Conservation (phyloP, 495 filamentous ascomycete species). For the Annulohypoxylon nitens region DNA sequence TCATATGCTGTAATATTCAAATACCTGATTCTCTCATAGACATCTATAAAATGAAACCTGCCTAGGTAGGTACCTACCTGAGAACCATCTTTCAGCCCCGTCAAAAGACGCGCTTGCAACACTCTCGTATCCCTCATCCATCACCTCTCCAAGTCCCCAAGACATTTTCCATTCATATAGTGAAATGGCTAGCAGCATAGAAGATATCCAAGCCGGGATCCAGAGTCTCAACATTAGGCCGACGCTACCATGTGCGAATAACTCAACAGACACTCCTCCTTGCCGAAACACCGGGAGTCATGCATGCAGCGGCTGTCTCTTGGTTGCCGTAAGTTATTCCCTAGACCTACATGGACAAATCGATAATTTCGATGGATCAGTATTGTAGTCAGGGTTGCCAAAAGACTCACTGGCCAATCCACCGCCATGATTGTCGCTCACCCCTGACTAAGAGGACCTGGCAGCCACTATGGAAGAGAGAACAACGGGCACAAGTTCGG, state of each 20-base stretch:
- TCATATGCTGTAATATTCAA: too few species aligned
- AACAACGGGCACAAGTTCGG: background rate
- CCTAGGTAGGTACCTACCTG: too few species aligned
- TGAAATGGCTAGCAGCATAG: background rate
- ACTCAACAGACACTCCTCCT: background rate
- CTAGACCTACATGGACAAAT: background rate
- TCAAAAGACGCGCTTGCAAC: too few species aligned
- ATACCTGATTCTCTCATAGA: too few species aligned
- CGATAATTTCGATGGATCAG: conserved; percentile 28
- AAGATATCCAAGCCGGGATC: background rate
- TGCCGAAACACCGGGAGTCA: conserved; percentile 13
- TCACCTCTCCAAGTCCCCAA: too few species aligned
- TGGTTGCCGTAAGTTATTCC: conserved; percentile 18
- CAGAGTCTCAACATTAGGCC: background rate
- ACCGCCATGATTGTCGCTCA: conserved; percentile 56
- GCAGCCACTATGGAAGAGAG: conserved; percentile 30
- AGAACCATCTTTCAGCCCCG: too few species aligned
- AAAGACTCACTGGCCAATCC: conserved; percentile 46
- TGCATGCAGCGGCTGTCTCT: conserved; percentile 16
- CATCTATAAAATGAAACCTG: too few species aligned
- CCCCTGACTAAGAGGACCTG: conserved; percentile 47
- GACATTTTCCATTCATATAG: background rate
- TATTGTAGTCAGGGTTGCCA: conserved; percentile 59
- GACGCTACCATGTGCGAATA: conserved; percentile 3
- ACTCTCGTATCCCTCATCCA: too few species aligned